Conservation (phyloP, 345 rosid genomes). For the Eutrema japonicum region DNA sequence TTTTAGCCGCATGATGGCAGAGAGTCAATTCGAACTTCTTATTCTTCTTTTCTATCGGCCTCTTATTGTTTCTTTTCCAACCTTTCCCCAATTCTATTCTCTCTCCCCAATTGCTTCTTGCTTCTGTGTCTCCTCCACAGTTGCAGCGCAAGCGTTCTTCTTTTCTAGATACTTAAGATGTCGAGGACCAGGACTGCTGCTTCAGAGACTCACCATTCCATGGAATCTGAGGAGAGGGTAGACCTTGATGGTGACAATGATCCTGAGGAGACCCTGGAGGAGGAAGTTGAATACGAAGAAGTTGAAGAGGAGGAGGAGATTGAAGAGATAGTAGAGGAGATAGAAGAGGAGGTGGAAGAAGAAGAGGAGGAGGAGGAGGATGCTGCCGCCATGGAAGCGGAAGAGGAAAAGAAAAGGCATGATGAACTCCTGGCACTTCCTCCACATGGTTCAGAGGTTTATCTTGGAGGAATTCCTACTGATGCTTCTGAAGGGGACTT, state of each 20-base stretch:
- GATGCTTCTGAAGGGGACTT: conserved; percentile 76
- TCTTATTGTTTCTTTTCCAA: conserved; percentile 72
- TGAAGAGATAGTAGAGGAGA: conserved; percentile 63
- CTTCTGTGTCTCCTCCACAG: conserved; percentile 85
- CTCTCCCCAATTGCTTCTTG: conserved; percentile 88
- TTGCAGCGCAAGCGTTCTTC: conserved; percentile 76
- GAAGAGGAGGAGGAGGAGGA: conserved; percentile 48
- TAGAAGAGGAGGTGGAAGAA: conserved; percentile 59
- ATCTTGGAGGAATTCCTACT: conserved; percentile 80
- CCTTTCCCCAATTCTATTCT: conserved; percentile 70
- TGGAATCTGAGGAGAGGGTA: conserved; percentile 68
- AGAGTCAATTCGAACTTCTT: conserved; percentile 56
- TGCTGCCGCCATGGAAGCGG: conserved; percentile 49
- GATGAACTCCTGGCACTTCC: conserved; percentile 84
- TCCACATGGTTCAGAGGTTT: conserved; percentile 93
- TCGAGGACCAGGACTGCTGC: conserved; percentile 71
- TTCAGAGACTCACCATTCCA: conserved; percentile 50
- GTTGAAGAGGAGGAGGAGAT: conserved; percentile 72
- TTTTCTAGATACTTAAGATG: conserved; percentile 75
- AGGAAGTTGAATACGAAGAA: conserved; percentile 84
- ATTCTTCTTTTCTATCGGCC: conserved; percentile 70
- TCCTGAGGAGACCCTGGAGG: conserved; percentile 72
- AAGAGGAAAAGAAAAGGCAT: conserved; percentile 65
- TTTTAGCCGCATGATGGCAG: conserved; percentile 61
- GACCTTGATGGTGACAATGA: conserved; percentile 75